Conservation (phyloP, 768 basidiomycete species). For the Clavaria fumosa region DNA sequence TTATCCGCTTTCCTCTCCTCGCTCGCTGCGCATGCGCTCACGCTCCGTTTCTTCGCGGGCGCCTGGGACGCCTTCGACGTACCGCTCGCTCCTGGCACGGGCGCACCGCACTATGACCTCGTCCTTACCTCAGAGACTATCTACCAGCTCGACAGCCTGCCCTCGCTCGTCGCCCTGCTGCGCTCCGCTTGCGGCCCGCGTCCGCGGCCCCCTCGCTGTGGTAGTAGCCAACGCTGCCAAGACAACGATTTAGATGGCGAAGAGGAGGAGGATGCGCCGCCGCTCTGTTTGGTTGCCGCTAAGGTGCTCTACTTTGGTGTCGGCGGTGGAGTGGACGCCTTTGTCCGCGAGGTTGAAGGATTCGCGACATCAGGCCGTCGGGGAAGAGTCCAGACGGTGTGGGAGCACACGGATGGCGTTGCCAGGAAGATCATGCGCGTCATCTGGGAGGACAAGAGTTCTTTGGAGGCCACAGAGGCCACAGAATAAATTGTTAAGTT, state of each 20-base stretch:
- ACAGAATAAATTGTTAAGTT: too few relatives aligned
- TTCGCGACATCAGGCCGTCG: constrained; percentile 8
- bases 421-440: constrained; percentile 57
- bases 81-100: constrained; percentile 15
- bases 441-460: constrained; percentile 25
- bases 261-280: constrained; percentile 2
- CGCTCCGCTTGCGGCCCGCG: constrained; percentile 19
- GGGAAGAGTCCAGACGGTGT: constrained; percentile 41
- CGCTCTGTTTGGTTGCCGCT: constrained; percentile 65
- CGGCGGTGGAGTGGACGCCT: constrained; percentile 73
- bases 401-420: constrained; percentile 54
- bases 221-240: not conserved
- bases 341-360: constrained; percentile 34
- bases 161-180: constrained; percentile 41
- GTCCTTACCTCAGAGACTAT: constrained; percentile 90
- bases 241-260: not conserved
- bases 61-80: constrained; percentile 54
- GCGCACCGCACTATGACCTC: too few relatives aligned
- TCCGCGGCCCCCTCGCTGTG: not conserved
- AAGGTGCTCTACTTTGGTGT: constrained; percentile 94
- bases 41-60: constrained; percentile 65
- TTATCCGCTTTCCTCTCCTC: constrained; percentile 49
- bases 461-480: too few relatives aligned
- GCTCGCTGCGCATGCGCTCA: constrained; percentile 35
- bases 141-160: constrained; percentile 54